phyloP scores from a whole-genome alignment of 1,284 basidiomycete genomes.

The Pseudozyma tsukubaensis region DNA sequence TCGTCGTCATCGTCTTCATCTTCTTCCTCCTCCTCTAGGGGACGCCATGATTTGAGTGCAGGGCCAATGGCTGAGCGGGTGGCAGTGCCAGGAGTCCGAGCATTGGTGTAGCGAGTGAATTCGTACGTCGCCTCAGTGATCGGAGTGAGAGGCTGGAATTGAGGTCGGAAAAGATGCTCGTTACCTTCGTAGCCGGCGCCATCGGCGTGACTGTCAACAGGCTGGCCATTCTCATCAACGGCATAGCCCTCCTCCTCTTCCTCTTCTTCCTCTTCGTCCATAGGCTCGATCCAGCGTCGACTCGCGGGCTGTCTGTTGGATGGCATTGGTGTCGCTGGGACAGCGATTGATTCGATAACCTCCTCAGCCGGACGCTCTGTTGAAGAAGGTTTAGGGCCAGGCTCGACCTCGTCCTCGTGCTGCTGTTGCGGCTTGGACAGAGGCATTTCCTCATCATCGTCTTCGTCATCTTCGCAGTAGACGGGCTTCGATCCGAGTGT shows the following conservation, averaged over 20 bases:
- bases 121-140: conserved; percentile 65
- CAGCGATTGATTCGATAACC: conserved; percentile 3
- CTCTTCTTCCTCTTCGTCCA: conserved; percentile 48
- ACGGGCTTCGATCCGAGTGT: conserved; percentile 33
- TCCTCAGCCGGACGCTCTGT: conserved; percentile 3
- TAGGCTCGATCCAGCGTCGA: conserved; percentile 51
- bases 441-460: conserved; percentile 41
- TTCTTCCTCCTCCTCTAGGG: conserved; percentile 12
- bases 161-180: conserved; percentile 40
- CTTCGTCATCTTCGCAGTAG: conserved; percentile 50
- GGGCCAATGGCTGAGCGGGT: conserved; percentile 29
- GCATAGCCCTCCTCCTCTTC: conserved; percentile 39
- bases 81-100: conserved; percentile 49
- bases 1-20: conserved; percentile 32
- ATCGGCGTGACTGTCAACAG: conserved; percentile 10
- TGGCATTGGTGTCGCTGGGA: conserved; percentile 48
- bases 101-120: conserved; percentile 56
- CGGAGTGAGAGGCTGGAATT: conserved; percentile 59
- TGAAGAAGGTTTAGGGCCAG: conserved; percentile 3
- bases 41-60: conserved; percentile 28
- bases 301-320: conserved; percentile 32
- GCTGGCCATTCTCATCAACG: conserved; percentile 25
- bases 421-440: background rate
- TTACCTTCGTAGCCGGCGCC: conserved; percentile 21
- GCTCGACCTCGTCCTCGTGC: background rate